Conservation (phyloP, 176 grass and related monocot species). For the Cenchrus purpureus region DNA sequence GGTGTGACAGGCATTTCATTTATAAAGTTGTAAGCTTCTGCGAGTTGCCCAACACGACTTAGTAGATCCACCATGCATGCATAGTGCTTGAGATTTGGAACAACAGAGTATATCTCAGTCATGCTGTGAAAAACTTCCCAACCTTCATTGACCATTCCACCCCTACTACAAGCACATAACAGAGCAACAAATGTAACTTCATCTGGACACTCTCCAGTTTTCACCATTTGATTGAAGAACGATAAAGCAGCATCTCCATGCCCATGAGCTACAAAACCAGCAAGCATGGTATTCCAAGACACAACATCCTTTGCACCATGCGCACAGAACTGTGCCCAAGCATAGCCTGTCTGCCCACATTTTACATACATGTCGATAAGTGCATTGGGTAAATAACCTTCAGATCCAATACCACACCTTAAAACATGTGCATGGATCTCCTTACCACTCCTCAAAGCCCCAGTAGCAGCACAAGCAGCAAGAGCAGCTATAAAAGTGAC, state of each 20-base stretch:
- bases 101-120: constrained; percentile 65
- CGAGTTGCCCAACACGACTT: constrained; percentile 69
- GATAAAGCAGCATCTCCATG: constrained; percentile 59
- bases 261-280: constrained; percentile 71
- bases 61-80: constrained; percentile 96
- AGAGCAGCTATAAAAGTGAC: constrained; percentile 76
- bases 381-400: constrained; percentile 78
- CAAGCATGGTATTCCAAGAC: constrained; percentile 93
- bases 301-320: constrained; percentile 72
- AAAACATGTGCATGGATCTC: constrained; percentile 89
- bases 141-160: constrained; percentile 82
- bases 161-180: constrained; percentile 81
- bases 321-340: constrained; percentile 72
- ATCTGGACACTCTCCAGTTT: constrained; percentile 71
- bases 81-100: constrained; percentile 93
- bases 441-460: constrained; percentile 73
- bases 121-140: constrained; percentile 73
- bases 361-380: constrained; percentile 89
- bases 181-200: constrained; percentile 84
- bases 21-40: constrained; percentile 78
- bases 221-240: constrained; percentile 75
- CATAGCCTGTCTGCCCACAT: constrained; percentile 78
- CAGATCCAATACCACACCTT: constrained; percentile 60
- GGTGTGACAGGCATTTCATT: constrained; percentile 73
- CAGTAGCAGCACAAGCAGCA: constrained; percentile 74